Evolutionary conservation across 2,329 filamentous ascomycete genomes (phyloP).

Genomic region (Talaromyces pinophilus): DNA sequence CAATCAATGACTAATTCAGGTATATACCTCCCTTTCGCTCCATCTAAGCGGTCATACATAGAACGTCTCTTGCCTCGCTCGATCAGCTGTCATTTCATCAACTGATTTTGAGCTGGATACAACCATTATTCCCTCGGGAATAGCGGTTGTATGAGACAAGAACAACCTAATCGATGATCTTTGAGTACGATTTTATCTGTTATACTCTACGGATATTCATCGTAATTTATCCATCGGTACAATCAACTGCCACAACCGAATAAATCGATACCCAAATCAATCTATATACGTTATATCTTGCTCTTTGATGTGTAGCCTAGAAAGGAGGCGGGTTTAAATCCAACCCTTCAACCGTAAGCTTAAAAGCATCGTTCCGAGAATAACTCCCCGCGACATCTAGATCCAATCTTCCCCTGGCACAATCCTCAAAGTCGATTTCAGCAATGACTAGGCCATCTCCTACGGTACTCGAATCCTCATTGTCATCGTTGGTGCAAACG

Average conservation of each 20-base stretch:
- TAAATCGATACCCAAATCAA: background rate
- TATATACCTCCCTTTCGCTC: background rate
- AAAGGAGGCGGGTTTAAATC: conserved; percentile 60
- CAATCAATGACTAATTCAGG: conserved; percentile 7
- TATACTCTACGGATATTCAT: conserved; percentile 37
- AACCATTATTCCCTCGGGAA: conserved; percentile 24
- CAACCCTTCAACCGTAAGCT: conserved; percentile 60
- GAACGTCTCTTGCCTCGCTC: conserved; percentile 55
- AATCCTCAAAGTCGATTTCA: conserved; percentile 86
- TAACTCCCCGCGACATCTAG: conserved; percentile 84
- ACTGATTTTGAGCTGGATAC: conserved; percentile 48
- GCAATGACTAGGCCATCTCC: conserved; percentile 60
- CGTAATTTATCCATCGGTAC: conserved; percentile 52
- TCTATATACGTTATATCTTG: background rate
- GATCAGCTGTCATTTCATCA: conserved; percentile 39
- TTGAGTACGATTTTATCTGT: conserved; percentile 54
- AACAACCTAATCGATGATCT: conserved; percentile 46
- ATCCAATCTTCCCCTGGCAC: conserved; percentile 76
- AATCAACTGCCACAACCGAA: conserved; percentile 23
- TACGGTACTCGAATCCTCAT: conserved; percentile 18
- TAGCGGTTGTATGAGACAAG: conserved; percentile 49
- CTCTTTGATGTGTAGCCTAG: background rate
- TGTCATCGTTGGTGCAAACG: conserved; percentile 39
- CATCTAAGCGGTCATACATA: background rate
- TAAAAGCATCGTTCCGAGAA: conserved; percentile 69